Conservation (phyloP, 2,329 filamentous ascomycete genomes). For the Hymenoscyphus repandus region DNA sequence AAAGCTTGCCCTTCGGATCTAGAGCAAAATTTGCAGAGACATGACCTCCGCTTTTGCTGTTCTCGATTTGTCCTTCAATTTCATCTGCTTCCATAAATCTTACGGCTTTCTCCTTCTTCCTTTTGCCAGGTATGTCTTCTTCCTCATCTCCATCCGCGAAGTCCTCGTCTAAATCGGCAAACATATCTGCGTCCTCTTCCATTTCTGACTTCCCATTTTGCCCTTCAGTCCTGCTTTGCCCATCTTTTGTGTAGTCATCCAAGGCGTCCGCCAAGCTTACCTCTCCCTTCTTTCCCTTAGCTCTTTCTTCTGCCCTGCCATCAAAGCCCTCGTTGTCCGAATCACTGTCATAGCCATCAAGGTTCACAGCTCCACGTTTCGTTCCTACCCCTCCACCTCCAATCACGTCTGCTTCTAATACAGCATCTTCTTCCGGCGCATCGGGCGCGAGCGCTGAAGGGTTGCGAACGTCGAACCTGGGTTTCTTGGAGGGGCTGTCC, state of each 20-base stretch:
- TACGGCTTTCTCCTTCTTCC: constrained; percentile 60
- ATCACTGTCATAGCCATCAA: constrained; percentile 95
- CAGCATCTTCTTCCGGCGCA: constrained; percentile 66
- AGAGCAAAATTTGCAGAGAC: constrained; percentile 56
- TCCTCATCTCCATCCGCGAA: constrained; percentile 48
- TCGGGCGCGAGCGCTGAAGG: constrained; percentile 87
- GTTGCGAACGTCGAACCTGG: constrained; percentile 91
- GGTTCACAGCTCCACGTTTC: constrained; percentile 90
- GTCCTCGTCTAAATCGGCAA: constrained; percentile 64
- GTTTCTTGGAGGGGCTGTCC: constrained; percentile 60
- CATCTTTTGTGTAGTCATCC: constrained; percentile 46
- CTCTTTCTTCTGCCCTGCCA: constrained; percentile 59
- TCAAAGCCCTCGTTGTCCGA: constrained; percentile 89
- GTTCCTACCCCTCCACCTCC: constrained; percentile 65
- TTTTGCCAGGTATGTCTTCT: constrained; percentile 42
- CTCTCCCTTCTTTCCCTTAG: constrained; percentile 37
- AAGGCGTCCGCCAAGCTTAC: constrained; percentile 47
- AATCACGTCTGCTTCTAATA: constrained; percentile 90
- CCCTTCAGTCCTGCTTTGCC: constrained; percentile 20
- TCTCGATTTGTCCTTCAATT: constrained; percentile 75
- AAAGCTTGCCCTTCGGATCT: constrained; percentile 44
- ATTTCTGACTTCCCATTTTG: constrained; percentile 35
- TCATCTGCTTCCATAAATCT: constrained; percentile 52
- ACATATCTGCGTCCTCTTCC: constrained; percentile 79
- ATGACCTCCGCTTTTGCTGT: constrained; percentile 69